Conservation (phyloP, 2,329 filamentous ascomycete species). For the Arthroderma sp. region DNA sequence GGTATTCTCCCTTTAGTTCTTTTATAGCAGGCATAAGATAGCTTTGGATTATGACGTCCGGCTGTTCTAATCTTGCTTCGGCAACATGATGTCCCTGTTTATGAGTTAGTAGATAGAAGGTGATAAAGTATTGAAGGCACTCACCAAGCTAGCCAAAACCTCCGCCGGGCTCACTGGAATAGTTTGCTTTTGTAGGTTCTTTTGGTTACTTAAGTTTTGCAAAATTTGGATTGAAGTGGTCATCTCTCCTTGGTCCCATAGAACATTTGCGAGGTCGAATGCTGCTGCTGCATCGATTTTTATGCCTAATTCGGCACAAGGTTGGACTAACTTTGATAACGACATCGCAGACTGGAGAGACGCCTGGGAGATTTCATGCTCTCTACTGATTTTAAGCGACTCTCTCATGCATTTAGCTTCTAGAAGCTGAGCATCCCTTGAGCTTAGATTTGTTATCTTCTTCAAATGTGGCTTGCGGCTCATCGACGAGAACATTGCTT, state of each 20-base stretch:
- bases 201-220: conserved; percentile 54
- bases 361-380: conserved; percentile 72
- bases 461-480: conserved; percentile 57
- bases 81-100: conserved; percentile 68
- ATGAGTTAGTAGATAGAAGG: background rate
- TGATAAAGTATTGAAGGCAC: conserved; percentile 13
- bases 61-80: conserved; percentile 78
- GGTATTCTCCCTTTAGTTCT: conserved; percentile 57
- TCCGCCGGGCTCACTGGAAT: conserved; percentile 63
- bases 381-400: conserved; percentile 62
- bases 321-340: conserved; percentile 61
- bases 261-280: conserved; percentile 72
- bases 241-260: conserved; percentile 92
- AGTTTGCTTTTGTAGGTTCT: conserved; percentile 54
- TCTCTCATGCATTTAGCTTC: conserved; percentile 68
- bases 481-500: conserved; percentile 69
- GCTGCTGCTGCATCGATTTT: conserved; percentile 64
- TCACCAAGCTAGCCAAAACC: conserved; percentile 66
- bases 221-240: conserved; percentile 80
- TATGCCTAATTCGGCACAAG: conserved; percentile 59
- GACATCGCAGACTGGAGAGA: conserved; percentile 75
- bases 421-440: conserved; percentile 52
- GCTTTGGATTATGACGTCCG: conserved; percentile 74
- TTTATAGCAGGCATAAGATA: conserved; percentile 77
- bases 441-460: conserved; percentile 48